Evolutionary conservation across 768 basidiomycete genomes (phyloP).

Genomic region (Pulveroboletus sp.): DNA sequence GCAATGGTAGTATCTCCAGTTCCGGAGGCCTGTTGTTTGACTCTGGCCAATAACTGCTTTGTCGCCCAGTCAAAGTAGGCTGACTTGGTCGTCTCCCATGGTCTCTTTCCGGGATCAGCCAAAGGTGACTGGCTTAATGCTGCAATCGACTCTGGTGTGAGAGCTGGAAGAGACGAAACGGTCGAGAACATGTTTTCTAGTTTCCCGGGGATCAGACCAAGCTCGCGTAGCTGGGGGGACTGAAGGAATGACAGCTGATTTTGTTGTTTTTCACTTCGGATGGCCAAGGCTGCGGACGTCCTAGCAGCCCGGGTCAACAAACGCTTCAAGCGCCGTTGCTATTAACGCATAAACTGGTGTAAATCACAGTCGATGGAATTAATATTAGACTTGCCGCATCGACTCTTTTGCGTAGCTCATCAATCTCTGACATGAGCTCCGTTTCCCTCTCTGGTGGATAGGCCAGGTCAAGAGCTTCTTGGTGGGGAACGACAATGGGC

Average conservation of each 20-base stretch:
- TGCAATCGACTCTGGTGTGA: constrained; percentile 38
- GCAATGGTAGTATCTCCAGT: constrained; percentile 20
- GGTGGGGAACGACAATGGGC: constrained; percentile 74
- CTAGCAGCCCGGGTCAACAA: constrained; percentile 53
- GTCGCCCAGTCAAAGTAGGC: constrained; percentile 83
- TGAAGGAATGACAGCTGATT: constrained; percentile 44
- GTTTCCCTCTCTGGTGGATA: constrained; percentile 55
- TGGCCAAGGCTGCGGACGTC: constrained; percentile 43
- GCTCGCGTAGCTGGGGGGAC: constrained; percentile 36
- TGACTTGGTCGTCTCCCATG: constrained; percentile 72
- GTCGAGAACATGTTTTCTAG: constrained; percentile 44
- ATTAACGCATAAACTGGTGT: constrained; percentile 6
- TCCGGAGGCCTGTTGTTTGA: constrained; percentile 18
- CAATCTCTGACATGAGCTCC: constrained; percentile 64
- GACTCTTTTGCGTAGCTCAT: constrained; percentile 61
- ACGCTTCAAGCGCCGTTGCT: constrained; percentile 70
- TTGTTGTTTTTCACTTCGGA: constrained; percentile 44
- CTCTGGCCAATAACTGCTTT: constrained; percentile 44
- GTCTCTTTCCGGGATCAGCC: constrained; percentile 62
- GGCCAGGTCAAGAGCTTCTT: constrained; percentile 66
- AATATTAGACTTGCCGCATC: constrained; percentile 55
- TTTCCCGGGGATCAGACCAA: constrained; percentile 39
- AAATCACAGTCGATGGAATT: constrained; percentile 1
- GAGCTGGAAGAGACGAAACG: constrained; percentile 48
- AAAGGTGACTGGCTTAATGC: constrained; percentile 32